phyloP scores from a whole-genome alignment of 2,329 filamentous ascomycete genomes.

The Fusarium sp. region DNA sequence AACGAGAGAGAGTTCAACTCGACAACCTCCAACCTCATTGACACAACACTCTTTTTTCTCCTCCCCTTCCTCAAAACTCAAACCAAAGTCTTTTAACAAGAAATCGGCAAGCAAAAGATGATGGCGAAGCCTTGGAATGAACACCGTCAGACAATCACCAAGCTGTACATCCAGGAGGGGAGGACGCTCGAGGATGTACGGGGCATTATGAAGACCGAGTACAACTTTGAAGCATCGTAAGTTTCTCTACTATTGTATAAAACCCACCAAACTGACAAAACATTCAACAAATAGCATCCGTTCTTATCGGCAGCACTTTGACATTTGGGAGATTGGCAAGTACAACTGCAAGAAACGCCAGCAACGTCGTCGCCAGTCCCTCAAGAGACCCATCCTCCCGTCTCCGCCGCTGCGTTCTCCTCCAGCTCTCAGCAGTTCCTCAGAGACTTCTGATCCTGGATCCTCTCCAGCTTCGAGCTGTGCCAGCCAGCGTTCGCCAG shows the following conservation, averaged over 20 bases:
- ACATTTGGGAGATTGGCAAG: constrained; percentile 60
- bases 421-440: neutral
- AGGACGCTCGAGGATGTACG: constrained; percentile 56
- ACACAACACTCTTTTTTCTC: neutral
- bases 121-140: constrained; percentile 61
- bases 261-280: constrained; percentile 5
- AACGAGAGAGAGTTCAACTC: constrained; percentile 2
- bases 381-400: constrained; percentile 13
- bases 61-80: neutral
- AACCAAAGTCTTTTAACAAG: neutral
- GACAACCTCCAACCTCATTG: neutral
- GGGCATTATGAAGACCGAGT: constrained; percentile 52
- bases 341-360: constrained; percentile 57
- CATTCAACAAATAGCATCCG: constrained; percentile 47
- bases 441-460: neutral
- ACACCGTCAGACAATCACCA: constrained; percentile 51
- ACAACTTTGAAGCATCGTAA: constrained; percentile 58
- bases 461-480: constrained; percentile 25
- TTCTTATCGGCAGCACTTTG: constrained; percentile 62
- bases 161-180: constrained; percentile 55
- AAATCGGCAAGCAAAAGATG: constrained; percentile 25
- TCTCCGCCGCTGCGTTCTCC: constrained; percentile 39
- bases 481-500: constrained; percentile 25
- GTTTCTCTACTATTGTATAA: constrained; percentile 30
- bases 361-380: constrained; percentile 28